Percentiles rank a stretch among this genome's conserved stretches.
phyloP scores from a whole-genome alignment of 805 yeast genomes.

The Ogataea nitratoaversa region DNA sequence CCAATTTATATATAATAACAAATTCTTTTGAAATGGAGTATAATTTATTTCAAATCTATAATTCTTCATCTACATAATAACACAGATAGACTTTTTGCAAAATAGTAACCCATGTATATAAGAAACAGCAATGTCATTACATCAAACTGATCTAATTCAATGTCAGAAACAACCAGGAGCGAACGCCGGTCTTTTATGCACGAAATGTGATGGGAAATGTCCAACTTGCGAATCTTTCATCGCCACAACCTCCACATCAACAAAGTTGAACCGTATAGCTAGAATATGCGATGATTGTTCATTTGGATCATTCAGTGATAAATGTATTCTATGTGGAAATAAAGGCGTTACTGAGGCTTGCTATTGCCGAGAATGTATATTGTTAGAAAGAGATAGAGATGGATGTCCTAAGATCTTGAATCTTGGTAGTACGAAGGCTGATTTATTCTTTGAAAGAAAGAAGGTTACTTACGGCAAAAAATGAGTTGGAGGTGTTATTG shows the following conservation, averaged over 20 bases:
- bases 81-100: too few relatives aligned
- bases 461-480: constrained; percentile 17
- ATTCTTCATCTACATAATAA: neutral
- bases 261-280: constrained; percentile 33
- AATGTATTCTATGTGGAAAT: constrained; percentile 70
- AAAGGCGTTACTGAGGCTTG: constrained; percentile 66
- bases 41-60: too few relatives aligned
- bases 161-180: constrained; percentile 86
- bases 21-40: too few relatives aligned
- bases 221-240: constrained; percentile 88
- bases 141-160: constrained; percentile 78
- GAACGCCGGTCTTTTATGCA: constrained; percentile 65
- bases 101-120: too few relatives aligned
- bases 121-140: constrained; percentile 96
- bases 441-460: constrained; percentile 57
- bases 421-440: constrained; percentile 72
- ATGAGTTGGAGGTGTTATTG: too few relatives aligned
- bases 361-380: constrained; percentile 83
- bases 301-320: constrained; percentile 56
- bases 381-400: constrained; percentile 74
- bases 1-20: too few relatives aligned
- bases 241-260: neutral
- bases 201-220: constrained; percentile 86
- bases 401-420: constrained; percentile 88
- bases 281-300: constrained; percentile 84